Evolutionary conservation across 106 monocot genomes (phyloP).

Genomic region (Dendrobium officinale): DNA sequence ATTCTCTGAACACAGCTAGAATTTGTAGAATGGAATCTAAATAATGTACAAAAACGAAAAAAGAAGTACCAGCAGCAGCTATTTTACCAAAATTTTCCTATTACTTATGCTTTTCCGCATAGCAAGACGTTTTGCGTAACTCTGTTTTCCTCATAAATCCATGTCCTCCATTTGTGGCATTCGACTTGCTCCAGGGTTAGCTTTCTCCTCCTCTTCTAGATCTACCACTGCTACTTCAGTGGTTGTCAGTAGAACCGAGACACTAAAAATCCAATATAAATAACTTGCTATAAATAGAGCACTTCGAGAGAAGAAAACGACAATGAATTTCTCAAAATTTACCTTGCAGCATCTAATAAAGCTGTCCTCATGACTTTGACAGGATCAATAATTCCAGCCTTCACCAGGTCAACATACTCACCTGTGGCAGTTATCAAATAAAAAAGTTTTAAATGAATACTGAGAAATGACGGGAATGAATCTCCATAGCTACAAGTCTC

Average conservation of each 20-base stretch:
- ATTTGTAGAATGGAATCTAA: neutral
- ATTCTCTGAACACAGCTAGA: neutral
- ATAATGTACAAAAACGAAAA: neutral
- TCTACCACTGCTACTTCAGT: conserved; percentile 46
- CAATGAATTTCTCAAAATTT: neutral
- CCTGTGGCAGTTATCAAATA: conserved; percentile 13
- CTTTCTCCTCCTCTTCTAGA: conserved; percentile 16
- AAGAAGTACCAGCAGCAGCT: neutral
- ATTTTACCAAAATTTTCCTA: neutral
- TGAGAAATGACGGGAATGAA: neutral
- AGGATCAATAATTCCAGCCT: conserved; percentile 46
- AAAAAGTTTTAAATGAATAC: neutral
- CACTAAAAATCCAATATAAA: conserved; percentile 19
- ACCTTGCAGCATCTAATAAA: conserved; percentile 43
- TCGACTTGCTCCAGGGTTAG: conserved; percentile 5
- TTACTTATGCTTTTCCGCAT: neutral
- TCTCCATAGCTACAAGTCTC: neutral
- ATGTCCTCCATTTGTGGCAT: conserved; percentile 45
- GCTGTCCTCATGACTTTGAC: conserved; percentile 46
- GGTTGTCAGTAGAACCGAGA: conserved; percentile 44
- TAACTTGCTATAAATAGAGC: neutral
- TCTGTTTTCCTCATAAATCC: conserved; percentile 11
- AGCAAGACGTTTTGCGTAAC: neutral
- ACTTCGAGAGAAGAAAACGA: neutral
- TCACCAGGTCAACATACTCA: conserved; percentile 48